phyloP scores from a whole-genome alignment of 192 early-diverging fungal genomes.

The Entomortierella beljakovae region DNA sequence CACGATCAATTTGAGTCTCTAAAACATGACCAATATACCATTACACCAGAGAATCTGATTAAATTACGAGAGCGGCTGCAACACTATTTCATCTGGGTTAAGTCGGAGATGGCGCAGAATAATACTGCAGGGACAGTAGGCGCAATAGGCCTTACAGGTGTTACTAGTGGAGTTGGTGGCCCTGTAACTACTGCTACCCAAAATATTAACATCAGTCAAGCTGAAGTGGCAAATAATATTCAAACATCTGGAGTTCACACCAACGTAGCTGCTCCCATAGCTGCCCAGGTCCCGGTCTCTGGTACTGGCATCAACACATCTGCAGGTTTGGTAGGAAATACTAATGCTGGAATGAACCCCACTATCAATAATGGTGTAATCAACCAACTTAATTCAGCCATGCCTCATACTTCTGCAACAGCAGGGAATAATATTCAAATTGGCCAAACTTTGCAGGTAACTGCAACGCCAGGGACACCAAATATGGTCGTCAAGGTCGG shows the following conservation, averaged over 20 bases:
- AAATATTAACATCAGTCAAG: neutral
- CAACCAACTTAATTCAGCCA: constrained; percentile 1
- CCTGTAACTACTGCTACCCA: too few species aligned
- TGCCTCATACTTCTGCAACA: neutral
- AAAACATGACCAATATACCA: constrained; percentile 59
- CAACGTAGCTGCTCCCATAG: too few species aligned
- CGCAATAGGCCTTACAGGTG: too few species aligned
- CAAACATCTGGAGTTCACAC: too few species aligned
- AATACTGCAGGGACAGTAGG: neutral
- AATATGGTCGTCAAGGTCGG: constrained; percentile 24
- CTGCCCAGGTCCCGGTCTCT: neutral
- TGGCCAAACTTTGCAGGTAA: neutral
- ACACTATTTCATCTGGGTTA: constrained; percentile 60
- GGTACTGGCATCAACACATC: neutral
- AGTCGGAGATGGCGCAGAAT: constrained; percentile 29
- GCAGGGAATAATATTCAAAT: neutral
- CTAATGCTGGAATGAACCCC: neutral
- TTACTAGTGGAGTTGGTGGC: too few species aligned
- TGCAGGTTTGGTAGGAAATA: neutral
- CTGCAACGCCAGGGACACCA: constrained; percentile 9
- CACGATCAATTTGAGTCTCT: constrained; percentile 60
- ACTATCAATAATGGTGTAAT: neutral
- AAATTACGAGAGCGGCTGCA: constrained; percentile 62
- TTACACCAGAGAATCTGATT: constrained; percentile 55
- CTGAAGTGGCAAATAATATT: too few species aligned